Conservation (phyloP, 148 eudicot genomes). For the Arctostaphylos glauca region DNA sequence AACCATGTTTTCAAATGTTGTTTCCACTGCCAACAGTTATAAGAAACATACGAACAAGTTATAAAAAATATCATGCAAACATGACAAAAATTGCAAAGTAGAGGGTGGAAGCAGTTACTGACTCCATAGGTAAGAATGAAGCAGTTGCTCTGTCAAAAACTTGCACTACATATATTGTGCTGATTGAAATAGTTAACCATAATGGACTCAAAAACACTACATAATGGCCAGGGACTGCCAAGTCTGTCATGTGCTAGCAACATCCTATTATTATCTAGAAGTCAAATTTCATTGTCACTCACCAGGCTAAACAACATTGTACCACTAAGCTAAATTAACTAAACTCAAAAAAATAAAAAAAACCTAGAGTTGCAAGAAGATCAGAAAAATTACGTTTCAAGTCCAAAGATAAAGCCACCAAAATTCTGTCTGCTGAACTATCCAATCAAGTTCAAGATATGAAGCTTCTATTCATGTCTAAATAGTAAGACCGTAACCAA, state of each 20-base stretch:
- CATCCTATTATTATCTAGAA: neutral
- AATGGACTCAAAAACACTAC: neutral
- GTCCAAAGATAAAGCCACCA: neutral
- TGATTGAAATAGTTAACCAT: neutral
- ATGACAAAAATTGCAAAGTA: no score
- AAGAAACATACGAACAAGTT: no score
- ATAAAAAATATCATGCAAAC: no score
- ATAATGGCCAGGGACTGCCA: neutral
- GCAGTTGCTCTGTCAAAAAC: neutral
- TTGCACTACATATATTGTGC: neutral
- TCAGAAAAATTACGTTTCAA: neutral
- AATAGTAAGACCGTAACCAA: neutral
- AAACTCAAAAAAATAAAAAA: neutral
- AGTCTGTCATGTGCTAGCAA: neutral
- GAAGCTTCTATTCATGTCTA: neutral
- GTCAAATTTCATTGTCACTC: neutral
- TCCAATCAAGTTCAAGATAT: slow-evolving; percentile 10
- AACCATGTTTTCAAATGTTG: no score
- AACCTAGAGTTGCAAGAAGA: neutral
- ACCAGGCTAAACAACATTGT: neutral
- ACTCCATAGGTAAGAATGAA: neutral
- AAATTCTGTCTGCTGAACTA: neutral
- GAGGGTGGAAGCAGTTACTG: neutral
- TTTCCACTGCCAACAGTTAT: no score
- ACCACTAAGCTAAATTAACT: neutral